A percentile compares a stretch with the other conserved stretches of the same genome.
These are phyloP conservation scores for Curvularia verruculosa DNA, from an alignment of 2,329 filamentous ascomycete species.

Conservation along the genomic window DNA sequence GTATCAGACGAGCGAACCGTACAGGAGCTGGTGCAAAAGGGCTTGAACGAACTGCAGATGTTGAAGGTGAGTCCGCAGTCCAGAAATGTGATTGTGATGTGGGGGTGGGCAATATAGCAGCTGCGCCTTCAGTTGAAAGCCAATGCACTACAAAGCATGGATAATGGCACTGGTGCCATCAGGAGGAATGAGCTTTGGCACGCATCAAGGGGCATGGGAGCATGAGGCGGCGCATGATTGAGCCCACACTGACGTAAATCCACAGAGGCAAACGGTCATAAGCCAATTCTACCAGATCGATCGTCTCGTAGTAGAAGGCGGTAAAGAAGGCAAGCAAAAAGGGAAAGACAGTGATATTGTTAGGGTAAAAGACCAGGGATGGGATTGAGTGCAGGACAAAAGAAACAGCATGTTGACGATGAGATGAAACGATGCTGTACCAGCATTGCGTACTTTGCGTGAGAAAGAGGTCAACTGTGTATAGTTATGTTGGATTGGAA, in stretches of 20 bases:
- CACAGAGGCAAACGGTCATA: conserved; percentile 89
- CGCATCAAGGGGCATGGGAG: neutral
- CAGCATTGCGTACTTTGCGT: conserved; percentile 7
- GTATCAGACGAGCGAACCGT: conserved; percentile 76
- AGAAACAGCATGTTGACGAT: conserved; percentile 5
- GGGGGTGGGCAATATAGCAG: neutral
- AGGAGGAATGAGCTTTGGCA: neutral
- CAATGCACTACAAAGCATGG: conserved; percentile 27
- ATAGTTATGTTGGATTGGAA: neutral
- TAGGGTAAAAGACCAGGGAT: conserved; percentile 72
- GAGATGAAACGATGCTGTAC: conserved; percentile 17
- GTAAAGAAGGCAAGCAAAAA: conserved; percentile 76
- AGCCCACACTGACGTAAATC: conserved; percentile 46
- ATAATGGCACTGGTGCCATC: conserved; percentile 19
- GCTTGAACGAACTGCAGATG: conserved; percentile 82
- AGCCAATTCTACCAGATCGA: conserved; percentile 96
- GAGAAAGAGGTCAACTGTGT: neutral
- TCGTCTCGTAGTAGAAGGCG: conserved; percentile 87
- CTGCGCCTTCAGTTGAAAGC: neutral
- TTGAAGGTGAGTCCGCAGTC: conserved; percentile 72
- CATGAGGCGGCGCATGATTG: neutral
- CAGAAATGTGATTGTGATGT: neutral
- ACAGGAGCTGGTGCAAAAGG: conserved; percentile 89
- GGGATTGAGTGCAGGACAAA: conserved; percentile 5
- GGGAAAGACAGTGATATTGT: conserved; percentile 70